phyloP scores from a whole-genome alignment of 2,329 filamentous ascomycete species.

The Phaeoacremonium minimum region DNA sequence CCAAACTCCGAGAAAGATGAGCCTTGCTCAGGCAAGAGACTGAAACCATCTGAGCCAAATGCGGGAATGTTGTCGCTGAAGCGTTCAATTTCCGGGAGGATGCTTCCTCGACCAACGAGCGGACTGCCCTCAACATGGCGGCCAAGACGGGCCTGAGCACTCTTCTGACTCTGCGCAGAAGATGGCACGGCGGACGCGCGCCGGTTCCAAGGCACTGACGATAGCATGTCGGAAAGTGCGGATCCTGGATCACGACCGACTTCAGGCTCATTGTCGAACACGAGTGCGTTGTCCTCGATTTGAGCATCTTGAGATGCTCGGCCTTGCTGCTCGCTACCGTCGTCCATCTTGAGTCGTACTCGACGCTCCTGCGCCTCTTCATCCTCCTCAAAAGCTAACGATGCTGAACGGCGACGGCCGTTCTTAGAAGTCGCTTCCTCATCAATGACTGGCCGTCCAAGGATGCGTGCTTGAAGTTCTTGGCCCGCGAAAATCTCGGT shows the following conservation, averaged over 20 bases:
- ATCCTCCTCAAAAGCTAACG: constrained; percentile 36
- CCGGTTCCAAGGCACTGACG: constrained; percentile 49
- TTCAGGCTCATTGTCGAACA: constrained; percentile 16
- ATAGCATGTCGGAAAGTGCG: constrained; percentile 24
- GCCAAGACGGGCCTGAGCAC: constrained; percentile 29
- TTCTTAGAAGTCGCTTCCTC: constrained; percentile 12
- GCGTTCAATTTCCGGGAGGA: constrained; percentile 36
- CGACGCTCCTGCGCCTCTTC: constrained; percentile 28
- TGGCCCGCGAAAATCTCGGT: constrained; percentile 41
- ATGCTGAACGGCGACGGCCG: constrained; percentile 35
- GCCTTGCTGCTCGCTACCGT: constrained; percentile 12
- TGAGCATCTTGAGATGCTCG: constrained; percentile 13
- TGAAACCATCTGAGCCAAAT: constrained; percentile 26
- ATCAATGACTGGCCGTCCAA: constrained; percentile 23
- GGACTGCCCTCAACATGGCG: constrained; percentile 28
- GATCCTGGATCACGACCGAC: constrained; percentile 18
- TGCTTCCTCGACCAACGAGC: constrained; percentile 27
- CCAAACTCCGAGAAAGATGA: constrained; percentile 22
- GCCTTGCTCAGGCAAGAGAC: constrained; percentile 20
- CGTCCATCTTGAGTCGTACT: constrained; percentile 28
- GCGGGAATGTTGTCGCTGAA: constrained; percentile 37
- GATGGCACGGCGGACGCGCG: constrained; percentile 43
- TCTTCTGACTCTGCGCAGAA: constrained; percentile 34
- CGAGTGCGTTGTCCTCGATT: constrained; percentile 9
- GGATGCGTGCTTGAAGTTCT: constrained; percentile 29